These are phyloP conservation scores for Didymella pinodella DNA, from an alignment of 2,329 filamentous ascomycete genomes.

Conservation along the genomic window DNA sequence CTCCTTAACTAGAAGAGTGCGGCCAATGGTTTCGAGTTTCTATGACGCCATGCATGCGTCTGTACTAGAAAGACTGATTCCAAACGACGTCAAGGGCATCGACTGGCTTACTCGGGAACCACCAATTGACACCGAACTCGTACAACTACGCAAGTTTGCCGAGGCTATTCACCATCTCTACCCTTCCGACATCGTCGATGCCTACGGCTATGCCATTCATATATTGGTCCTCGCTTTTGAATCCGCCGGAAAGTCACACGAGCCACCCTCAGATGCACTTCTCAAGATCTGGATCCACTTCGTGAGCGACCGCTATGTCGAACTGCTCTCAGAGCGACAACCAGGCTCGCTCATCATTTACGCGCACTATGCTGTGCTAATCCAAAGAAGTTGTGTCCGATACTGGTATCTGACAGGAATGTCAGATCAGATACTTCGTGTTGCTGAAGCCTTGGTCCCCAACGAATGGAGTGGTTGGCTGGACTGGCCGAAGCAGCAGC, in stretches of 20 bases:
- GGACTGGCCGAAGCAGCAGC: slow-evolving; percentile 41
- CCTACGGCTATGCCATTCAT: slow-evolving; percentile 36
- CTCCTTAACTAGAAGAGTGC: slow-evolving; percentile 31
- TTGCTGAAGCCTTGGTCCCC: slow-evolving; percentile 36
- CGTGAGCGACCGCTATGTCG: slow-evolving; percentile 36
- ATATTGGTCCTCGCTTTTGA: slow-evolving; percentile 34
- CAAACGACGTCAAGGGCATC: slow-evolving; percentile 30
- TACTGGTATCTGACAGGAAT: slow-evolving; percentile 41
- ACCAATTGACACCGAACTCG: slow-evolving; percentile 32
- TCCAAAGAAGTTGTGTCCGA: slow-evolving; percentile 28
- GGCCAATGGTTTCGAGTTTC: slow-evolving; percentile 35
- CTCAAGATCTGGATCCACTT: slow-evolving; percentile 41
- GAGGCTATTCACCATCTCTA: slow-evolving; percentile 36
- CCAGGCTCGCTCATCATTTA: slow-evolving; percentile 48
- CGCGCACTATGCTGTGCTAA: slow-evolving; percentile 47
- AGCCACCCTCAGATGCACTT: slow-evolving; percentile 35
- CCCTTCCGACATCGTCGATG: slow-evolving; percentile 40
- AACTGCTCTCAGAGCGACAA: slow-evolving; percentile 39
- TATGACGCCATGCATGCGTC: slow-evolving; percentile 22
- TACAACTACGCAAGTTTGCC: slow-evolving; percentile 36
- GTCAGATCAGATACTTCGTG: slow-evolving; percentile 36
- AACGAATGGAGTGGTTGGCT: slow-evolving; percentile 40
- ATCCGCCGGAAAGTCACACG: slow-evolving; percentile 21
- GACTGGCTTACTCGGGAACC: slow-evolving; percentile 27
- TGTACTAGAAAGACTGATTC: slow-evolving; percentile 30